Base-by-base conservation (phyloP, 768 basidiomycete genomes). In the Russula sp. region DNA sequence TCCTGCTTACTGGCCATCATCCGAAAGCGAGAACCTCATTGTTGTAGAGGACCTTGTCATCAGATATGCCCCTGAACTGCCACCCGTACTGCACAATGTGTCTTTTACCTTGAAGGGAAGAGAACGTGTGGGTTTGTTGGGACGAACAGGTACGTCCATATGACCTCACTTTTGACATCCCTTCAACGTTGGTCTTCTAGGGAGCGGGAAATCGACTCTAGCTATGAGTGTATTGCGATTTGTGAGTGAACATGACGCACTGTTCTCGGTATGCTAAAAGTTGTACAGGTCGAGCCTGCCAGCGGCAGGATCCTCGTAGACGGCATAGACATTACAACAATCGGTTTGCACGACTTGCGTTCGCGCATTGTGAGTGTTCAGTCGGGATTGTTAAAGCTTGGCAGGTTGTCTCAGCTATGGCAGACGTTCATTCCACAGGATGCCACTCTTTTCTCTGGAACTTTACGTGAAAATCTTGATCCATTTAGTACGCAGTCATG, bases 1-100 rank as follows among this genome's bases (percentile, higher is more conserved):
- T 1, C 94, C 94, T 0, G 94, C 94, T 0, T 94, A 94, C 71
- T 97, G 94, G 94, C 94, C 94, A 0, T 92, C 92, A 0, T 85
- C 81, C 63, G 79, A 86, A 20, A 81, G 79, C 54, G 78, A 85
- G 32, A 72, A 79, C 4, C 77, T 95, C 28, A 70, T 97, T 34
- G 74, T 75, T 1, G 89, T 91, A 0, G 86, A 94, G 68, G 82
- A 94, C 66, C 77, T 96, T 30, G 84, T 83, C 20, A 77, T 95
- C 73, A 90, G 86, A 74, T 95, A 95, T 73, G 84, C 90, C 0
- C 88, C 90, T 0, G 92, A 94, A 58, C 79, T 95, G 13, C 92
- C 93, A 0, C 78, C 88, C 0, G 92, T 94, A 0, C 77, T 95
- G 38, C 87, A 87, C 63, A 80, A 82, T 40, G 79, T 93, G 5